Evolutionary conservation across 2,329 filamentous ascomycete genomes (phyloP), one percentile per base, ranked within the genome.

Genomic region (Ophiognomonia clavigignenti-juglandacearum): DNA sequence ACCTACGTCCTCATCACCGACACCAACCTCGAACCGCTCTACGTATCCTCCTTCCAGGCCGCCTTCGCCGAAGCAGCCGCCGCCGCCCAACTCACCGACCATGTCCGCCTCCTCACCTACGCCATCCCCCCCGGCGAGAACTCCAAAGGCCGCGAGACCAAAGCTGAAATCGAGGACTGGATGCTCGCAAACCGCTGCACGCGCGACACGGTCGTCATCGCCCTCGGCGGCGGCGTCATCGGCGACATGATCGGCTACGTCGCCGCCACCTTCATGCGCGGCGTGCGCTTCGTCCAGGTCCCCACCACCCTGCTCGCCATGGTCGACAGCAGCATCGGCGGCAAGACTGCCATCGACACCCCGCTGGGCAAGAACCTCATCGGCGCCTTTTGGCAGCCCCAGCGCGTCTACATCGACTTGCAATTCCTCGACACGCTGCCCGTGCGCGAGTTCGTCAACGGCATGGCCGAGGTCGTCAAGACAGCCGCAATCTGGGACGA

Each of bases 171-270:
- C 44, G 93, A 98, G 66, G 93, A 98, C 67, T 98, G 93, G 93
- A 85, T 98, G 80, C 75, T 97, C 50, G 80, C 83, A 56, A 82
- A 96, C 59, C 83, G 85, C 84, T 98, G 93, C 71, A 95, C 91
- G 22, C 79, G 93, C 57, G 93, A 98, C 67, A 96, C 90, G 0
- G 88, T 98, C 54, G 84, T 98, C 50, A 88, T 98, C 63, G 93
- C 93, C 20, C 78, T 98, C 9, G 93, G 93, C 26, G 93, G 93
- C 54, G 93, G 93, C 48, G 93, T 98, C 52, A 96, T 98, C 67
- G 93, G 93, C 26, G 93, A 98, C 67, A 86, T 98, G 86, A 91
- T 96, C 54, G 93, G 93, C 43, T 98, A 95, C 64, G 90, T 97
- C 43, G 93, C 93, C 19, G 90, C 93, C 32, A 98, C 93, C 31